phyloP scores from a whole-genome alignment of 257 asterid genomes.

The Jaltomata sinuosa region DNA sequence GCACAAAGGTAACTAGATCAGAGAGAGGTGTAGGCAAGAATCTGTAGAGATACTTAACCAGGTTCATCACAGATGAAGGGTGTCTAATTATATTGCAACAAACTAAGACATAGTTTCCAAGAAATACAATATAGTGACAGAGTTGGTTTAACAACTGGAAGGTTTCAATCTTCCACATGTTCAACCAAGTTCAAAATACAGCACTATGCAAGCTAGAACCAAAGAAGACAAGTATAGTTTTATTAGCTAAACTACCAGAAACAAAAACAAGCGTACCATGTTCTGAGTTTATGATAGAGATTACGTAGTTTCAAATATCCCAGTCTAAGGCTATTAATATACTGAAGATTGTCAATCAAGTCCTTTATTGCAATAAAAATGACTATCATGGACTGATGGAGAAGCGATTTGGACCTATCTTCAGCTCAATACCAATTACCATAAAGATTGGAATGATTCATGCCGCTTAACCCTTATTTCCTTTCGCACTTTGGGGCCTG shows the following conservation, averaged over 20 bases:
- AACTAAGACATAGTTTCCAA: not conserved
- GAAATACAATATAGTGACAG: not conserved
- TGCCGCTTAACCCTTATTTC: not conserved
- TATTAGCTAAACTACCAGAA: not conserved
- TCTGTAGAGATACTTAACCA: not conserved
- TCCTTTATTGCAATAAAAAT: not conserved
- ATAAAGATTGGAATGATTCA: not conserved
- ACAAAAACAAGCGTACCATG: not conserved
- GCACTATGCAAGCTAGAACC: not conserved
- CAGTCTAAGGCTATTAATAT: not conserved
- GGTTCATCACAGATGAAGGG: not conserved
- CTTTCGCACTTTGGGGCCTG: constrained; percentile 1
- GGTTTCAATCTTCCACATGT: not conserved
- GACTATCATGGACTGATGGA: not conserved
- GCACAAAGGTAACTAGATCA: not conserved
- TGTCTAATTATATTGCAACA: not conserved
- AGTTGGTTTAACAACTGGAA: not conserved
- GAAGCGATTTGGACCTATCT: not conserved
- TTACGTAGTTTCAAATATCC: not conserved
- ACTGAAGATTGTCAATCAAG: not conserved
- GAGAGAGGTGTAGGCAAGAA: not conserved
- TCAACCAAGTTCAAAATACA: not conserved
- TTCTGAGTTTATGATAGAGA: not conserved
- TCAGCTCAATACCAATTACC: not conserved
- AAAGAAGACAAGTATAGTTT: not conserved